phyloP scores from a whole-genome alignment of 129 eudicot species.

The Ambrosia trifida region DNA sequence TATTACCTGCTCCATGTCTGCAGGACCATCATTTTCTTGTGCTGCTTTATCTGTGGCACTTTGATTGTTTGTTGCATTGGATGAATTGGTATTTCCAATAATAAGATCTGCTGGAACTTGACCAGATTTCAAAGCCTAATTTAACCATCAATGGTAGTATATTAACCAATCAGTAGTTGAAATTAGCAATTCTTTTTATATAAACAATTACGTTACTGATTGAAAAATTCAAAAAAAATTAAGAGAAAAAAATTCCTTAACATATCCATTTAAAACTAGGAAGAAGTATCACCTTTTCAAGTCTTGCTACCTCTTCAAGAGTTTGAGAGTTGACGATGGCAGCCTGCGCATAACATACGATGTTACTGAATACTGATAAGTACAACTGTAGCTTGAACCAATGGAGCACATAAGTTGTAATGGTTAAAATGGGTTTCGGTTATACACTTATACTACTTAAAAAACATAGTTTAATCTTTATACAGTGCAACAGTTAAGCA shows the following conservation, averaged over 20 bases:
- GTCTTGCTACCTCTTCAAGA: slow-evolving; percentile 96
- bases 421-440: background rate
- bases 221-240: background rate
- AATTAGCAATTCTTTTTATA: background rate
- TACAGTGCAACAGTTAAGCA: background rate
- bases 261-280: background rate
- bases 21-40: slow-evolving; percentile 46
- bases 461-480: background rate
- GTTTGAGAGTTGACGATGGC: slow-evolving; percentile 98
- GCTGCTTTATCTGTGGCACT: slow-evolving; percentile 51
- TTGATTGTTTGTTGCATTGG: slow-evolving; percentile 23
- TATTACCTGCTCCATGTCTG: slow-evolving; percentile 81
- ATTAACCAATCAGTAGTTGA: background rate
- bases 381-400: background rate
- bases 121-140: slow-evolving; percentile 88
- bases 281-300: slow-evolving; percentile 68
- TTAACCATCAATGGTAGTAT: background rate
- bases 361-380: background rate
- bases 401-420: slow-evolving; percentile 3
- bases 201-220: background rate
- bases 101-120: slow-evolving; percentile 79
- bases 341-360: slow-evolving; percentile 54
- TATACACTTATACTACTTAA: background rate
- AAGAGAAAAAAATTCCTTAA: background rate
- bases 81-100: slow-evolving; percentile 36